Evolutionary conservation across 78 protist genomes (phyloP).

Genomic region (Chrysochromulina tobinii): DNA sequence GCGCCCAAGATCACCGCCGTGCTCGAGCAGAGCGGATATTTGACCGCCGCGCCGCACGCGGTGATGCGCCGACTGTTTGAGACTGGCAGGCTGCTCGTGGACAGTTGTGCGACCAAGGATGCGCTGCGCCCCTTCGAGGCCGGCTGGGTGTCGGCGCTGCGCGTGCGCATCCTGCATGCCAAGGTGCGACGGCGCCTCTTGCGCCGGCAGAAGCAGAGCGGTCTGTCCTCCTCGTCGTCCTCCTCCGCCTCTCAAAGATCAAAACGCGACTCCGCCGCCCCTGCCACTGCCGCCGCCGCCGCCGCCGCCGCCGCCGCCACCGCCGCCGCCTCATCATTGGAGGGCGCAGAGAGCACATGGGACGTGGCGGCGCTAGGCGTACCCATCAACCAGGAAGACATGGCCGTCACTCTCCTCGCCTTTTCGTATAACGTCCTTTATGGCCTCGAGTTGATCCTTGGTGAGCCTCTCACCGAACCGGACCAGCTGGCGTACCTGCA

Average conservation of each 20-base stretch:
- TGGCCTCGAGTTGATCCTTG: background rate
- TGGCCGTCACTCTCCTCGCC: constrained; percentile 34
- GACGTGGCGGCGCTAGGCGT: background rate
- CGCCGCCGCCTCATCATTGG: too few relatives aligned
- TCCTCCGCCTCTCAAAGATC: too few relatives aligned
- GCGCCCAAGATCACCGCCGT: constrained; percentile 20
- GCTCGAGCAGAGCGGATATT: background rate
- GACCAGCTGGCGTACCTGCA: constrained; percentile 1
- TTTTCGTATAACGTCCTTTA: constrained; percentile 10
- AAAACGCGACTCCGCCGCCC: too few relatives aligned
- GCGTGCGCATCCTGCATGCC: constrained; percentile 35
- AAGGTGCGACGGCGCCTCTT: constrained; percentile 18
- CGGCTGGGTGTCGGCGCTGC: constrained; percentile 22
- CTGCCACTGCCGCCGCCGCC: too few relatives aligned
- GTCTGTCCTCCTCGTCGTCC: too few relatives aligned
- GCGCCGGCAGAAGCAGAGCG: too few relatives aligned
- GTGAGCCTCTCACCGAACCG: background rate
- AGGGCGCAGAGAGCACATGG: background rate
- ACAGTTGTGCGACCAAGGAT: background rate
- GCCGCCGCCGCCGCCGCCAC: too few relatives aligned
- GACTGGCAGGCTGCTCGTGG: background rate
- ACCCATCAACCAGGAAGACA: constrained; percentile 26
- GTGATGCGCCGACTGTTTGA: background rate
- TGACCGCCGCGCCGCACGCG: background rate
- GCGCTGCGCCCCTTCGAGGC: background rate